Base-by-base conservation (phyloP, 179 eudicot genomes). In the Patellifolia procumbens region DNA sequence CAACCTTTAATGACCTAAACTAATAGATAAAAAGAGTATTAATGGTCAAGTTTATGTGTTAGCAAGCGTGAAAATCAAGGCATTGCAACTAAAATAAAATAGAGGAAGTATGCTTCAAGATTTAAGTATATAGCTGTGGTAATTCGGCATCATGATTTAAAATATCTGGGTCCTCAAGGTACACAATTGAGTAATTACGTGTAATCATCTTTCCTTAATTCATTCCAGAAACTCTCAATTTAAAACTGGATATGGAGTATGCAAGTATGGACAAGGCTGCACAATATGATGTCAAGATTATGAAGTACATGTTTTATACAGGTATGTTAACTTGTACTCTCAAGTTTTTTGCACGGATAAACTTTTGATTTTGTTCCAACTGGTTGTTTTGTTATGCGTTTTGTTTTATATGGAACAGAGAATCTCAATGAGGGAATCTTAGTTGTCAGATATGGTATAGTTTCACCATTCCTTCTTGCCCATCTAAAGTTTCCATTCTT, bases 141-240 rank as follows among this genome's bases (percentile, higher is more conserved):
- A 20, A 22, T 20, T 53, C n/a, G 63, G 67, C 43, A 62, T 32
- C 32, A 17, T 17, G 39, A 20, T 29, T 3, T 13, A 2, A 13
- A 15, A 61, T 61, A 28, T 29, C 15, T 31, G 7, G n/a, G 4
- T 29, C 20, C 31, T n/a, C 45, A 62, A 53, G 78, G 37, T 31
- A 46, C 22, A 35, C 35, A 74, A 16, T 74, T 34, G 68, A 24
- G 60, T 60, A 34, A 63, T n/a, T 63, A 63, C 29, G 39, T 67
- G 72, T 43, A 66, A 12, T 42, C 62, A 39, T 39, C 45, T 26
- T 74, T 32, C 42, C 37, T 55, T 74, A 12, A 20, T 49, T 64
- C 19, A 35, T 56, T 59, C 66, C 37, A 72, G 62, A 68, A 67
- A 42, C 39, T 26, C 13, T 39, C n/a, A n/a, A n/a, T n/a, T n/a